These are phyloP conservation scores for Pestalotiopsis sp. DNA, from an alignment of 2,329 filamentous ascomycete genomes.

Conservation along the genomic window DNA sequence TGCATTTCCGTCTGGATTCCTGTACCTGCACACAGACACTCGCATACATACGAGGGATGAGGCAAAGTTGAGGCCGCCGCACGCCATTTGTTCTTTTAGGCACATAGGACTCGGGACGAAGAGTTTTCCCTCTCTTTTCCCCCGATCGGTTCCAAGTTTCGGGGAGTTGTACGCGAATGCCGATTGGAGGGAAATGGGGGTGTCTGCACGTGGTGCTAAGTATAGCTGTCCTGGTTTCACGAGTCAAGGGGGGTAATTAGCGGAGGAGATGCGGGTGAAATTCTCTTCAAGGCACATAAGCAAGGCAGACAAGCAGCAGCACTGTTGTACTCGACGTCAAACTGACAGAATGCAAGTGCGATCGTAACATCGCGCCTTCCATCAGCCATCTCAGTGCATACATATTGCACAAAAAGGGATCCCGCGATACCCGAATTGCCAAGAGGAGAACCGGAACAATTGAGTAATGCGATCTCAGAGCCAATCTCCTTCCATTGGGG, in stretches of 20 bases:
- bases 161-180: neutral
- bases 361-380: too few species aligned
- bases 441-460: neutral
- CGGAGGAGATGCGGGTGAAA: neutral
- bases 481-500: too few species aligned
- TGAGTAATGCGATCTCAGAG: neutral
- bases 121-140: neutral
- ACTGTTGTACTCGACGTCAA: too few species aligned
- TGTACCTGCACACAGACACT: too few species aligned
- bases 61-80: too few species aligned
- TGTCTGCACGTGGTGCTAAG: neutral
- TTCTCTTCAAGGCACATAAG: neutral
- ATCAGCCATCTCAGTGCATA: neutral
- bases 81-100: too few species aligned
- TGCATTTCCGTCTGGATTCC: neutral
- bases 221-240: neutral
- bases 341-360: too few species aligned
- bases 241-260: neutral
- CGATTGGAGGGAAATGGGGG: neutral
- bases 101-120: neutral
- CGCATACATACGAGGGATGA: too few species aligned
- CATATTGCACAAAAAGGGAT: neutral
- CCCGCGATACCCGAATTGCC: neutral
- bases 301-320: too few species aligned
- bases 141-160: neutral